Evolutionary conservation across 495 filamentous ascomycete genomes (phyloP).

Genomic region (Penicillium simplicissimum): DNA sequence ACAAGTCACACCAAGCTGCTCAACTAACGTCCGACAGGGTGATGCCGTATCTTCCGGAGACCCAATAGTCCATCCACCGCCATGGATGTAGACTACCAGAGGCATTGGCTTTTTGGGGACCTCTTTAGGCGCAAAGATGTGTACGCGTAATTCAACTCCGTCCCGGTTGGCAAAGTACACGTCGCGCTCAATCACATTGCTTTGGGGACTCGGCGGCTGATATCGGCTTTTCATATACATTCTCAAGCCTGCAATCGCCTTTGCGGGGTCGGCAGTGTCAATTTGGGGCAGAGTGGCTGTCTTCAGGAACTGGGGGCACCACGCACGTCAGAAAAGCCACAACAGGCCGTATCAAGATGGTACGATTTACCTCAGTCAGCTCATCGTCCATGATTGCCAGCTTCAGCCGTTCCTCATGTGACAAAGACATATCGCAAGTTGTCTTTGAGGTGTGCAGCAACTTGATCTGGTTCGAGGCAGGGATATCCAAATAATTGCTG

Average conservation of each 20-base stretch:
- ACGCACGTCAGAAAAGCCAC: neutral
- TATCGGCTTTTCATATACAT: slow-evolving; percentile 5
- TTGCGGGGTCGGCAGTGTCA: neutral
- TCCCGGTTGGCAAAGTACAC: neutral
- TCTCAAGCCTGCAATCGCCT: neutral
- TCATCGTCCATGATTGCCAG: neutral
- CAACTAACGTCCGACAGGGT: neutral
- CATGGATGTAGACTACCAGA: neutral
- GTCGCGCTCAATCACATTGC: neutral
- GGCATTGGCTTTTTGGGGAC: neutral
- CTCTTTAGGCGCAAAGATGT: neutral
- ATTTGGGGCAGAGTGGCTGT: neutral
- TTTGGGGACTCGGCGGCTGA: neutral
- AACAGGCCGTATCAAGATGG: neutral
- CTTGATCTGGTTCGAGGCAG: neutral
- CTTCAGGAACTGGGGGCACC: neutral
- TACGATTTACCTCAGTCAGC: neutral
- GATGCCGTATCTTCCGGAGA: slow-evolving; percentile 2
- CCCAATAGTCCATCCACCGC: slow-evolving; percentile 3
- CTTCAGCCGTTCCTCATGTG: neutral
- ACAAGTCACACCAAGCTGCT: neutral
- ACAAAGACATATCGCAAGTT: neutral
- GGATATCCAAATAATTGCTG: neutral
- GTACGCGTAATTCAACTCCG: neutral
- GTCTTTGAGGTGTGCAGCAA: neutral